These are phyloP conservation scores for Purpureocillium takamizusanense DNA, from an alignment of 2,329 filamentous ascomycete genomes.

Conservation along the genomic window DNA sequence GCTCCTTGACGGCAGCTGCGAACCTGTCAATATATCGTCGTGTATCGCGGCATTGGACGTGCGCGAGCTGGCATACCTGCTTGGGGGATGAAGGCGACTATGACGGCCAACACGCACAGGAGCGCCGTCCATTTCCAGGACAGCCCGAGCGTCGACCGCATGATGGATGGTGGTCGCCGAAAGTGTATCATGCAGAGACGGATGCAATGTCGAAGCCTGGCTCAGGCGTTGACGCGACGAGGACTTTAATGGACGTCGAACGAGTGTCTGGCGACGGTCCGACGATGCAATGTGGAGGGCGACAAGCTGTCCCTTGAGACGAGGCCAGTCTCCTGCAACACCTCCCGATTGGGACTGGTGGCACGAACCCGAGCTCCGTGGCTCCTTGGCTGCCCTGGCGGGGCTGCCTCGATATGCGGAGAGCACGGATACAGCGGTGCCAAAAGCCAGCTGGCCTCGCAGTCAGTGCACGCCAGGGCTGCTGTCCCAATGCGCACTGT, in stretches of 20 bases:
- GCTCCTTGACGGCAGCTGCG: slow-evolving; percentile 77
- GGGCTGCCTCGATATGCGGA: not conserved
- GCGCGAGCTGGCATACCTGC: slow-evolving; percentile 42
- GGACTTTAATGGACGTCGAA: too few relatives aligned
- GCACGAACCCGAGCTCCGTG: too few relatives aligned
- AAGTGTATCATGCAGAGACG: too few relatives aligned
- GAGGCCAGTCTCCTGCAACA: not conserved
- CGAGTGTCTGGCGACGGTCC: too few relatives aligned
- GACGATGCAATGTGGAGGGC: not conserved
- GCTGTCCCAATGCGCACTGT: too few relatives aligned
- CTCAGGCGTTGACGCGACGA: too few relatives aligned
- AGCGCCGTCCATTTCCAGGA: slow-evolving; percentile 57
- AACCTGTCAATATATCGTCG: not conserved
- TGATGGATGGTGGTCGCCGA: slow-evolving; percentile 20
- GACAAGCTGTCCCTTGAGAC: slow-evolving; percentile 5
- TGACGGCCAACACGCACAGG: slow-evolving; percentile 47
- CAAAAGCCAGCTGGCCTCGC: too few relatives aligned
- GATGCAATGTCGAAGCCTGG: too few relatives aligned
- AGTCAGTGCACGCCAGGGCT: too few relatives aligned
- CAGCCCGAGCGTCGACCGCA: slow-evolving; percentile 41
- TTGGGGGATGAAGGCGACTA: slow-evolving; percentile 53
- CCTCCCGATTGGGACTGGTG: slow-evolving; percentile 1
- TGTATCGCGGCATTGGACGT: not conserved
- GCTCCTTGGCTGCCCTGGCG: not conserved
- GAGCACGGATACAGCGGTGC: too few relatives aligned